Conservation (phyloP, 768 basidiomycete species). For the Stropharia rugosoannulata region DNA sequence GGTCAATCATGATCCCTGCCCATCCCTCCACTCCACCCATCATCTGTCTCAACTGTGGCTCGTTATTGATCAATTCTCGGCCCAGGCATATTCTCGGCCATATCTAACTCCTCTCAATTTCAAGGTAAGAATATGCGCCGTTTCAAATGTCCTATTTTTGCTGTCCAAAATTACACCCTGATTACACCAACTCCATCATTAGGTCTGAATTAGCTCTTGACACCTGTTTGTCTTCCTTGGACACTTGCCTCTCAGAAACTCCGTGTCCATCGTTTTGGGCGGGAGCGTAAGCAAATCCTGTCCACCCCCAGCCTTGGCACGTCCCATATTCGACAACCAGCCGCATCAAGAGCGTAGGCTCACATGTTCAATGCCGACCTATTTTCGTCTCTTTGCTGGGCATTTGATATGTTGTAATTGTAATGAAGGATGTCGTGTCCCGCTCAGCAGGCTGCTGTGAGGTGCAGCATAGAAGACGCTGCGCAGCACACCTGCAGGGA, state of each 20-base stretch:
- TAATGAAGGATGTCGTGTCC: no score
- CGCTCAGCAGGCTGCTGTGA: no score
- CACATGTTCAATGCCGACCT: constrained; percentile 17
- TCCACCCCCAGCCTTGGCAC: constrained; percentile 15
- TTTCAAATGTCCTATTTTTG: constrained; percentile 4
- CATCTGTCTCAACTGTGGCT: neutral
- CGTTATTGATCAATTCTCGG: neutral
- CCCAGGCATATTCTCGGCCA: constrained; percentile 6
- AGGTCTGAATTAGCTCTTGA: neutral
- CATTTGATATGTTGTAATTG: constrained; percentile 13
- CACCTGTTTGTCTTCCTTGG: neutral
- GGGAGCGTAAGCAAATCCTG: constrained; percentile 1
- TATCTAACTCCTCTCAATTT: neutral
- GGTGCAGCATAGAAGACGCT: no score
- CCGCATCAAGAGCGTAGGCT: constrained; percentile 20
- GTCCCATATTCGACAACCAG: constrained; percentile 22
- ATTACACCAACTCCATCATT: neutral
- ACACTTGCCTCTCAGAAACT: neutral
- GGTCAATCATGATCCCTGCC: no score
- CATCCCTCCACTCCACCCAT: neutral
- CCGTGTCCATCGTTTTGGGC: constrained; percentile 3
- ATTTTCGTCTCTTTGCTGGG: constrained; percentile 21
- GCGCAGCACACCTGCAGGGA: no score
- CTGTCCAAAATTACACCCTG: neutral
- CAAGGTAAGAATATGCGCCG: neutral